Base-by-base conservation (phyloP, 352 stramenopile genomes). In the Phytophthora melonis region DNA sequence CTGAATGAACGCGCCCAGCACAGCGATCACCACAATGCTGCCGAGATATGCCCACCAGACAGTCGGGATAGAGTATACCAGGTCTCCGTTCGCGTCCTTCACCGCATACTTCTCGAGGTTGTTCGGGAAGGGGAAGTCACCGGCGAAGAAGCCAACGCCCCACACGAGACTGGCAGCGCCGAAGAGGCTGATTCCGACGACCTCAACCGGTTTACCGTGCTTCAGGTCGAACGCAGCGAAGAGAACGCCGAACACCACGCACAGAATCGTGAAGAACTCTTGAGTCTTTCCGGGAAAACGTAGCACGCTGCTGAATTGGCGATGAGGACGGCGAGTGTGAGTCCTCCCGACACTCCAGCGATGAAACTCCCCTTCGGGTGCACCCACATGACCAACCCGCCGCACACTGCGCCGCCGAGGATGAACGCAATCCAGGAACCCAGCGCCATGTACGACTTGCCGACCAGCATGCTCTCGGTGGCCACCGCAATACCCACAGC, bases 121-220 rank as follows among this genome's bases (percentile, higher is more conserved):
- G 30, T 70, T 72, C 18, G 70, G 66, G 56, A 72, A 80, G 9
- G 78, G 77, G 61, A 82, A 87, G 34, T 82, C 58, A 11, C 80
- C 75, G 18, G 69, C 77, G 58, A 84, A 87, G 56, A 77, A 87
- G 16, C 80, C 73, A 11, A 87, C 50, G 21, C 80, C 80, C 78
- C 80, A 86, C 1, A 79, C 74, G 1, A 83, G 32, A 11, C 55
- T 58, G 0, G 63, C 58, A 9, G 80, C 75, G 0, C 78, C 78
- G 25, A 81, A 75, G 39, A 84, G 63, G 53, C 73, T 84, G 14
- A 68, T 81, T 4, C 68, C 63, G 1, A 79, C 67, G 32, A 87
- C 80, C 19, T 85, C 53, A 39, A 74, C 47, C 0, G 78, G 66
- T 3, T 82, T 77, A 27, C 80, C 78, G 21, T 81, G 63, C 54